Conservation (phyloP, 2,329 filamentous ascomycete species). For the Talaromyces verruculosus region DNA sequence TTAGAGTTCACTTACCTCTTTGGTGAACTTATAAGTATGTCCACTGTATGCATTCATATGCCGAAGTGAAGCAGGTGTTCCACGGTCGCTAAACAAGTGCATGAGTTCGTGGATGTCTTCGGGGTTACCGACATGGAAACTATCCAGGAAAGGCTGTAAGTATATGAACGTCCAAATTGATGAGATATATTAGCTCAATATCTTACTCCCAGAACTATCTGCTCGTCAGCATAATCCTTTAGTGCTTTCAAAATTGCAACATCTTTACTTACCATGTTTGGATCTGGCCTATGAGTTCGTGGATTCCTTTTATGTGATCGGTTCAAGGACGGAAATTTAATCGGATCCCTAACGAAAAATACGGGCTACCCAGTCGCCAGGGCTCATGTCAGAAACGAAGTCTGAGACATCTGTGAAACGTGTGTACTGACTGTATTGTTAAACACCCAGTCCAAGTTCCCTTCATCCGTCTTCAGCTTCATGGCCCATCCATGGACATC, state of each 20-base stretch:
- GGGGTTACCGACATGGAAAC: slow-evolving; percentile 56
- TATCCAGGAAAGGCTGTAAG: slow-evolving; percentile 9
- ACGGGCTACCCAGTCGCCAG: slow-evolving; percentile 50
- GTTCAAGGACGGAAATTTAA: slow-evolving; percentile 70
- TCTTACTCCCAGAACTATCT: slow-evolving; percentile 33
- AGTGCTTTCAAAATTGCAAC: not conserved
- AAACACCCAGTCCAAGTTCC: slow-evolving; percentile 33
- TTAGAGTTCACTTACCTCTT: slow-evolving; percentile 31
- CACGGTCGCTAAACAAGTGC: slow-evolving; percentile 62
- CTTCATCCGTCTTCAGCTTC: slow-evolving; percentile 55
- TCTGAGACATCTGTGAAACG: not conserved
- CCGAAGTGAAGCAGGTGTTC: slow-evolving; percentile 61
- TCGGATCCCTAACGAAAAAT: slow-evolving; percentile 67
- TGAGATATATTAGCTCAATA: too few relatives aligned
- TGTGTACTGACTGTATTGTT: slow-evolving; percentile 19
- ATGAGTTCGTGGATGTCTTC: slow-evolving; percentile 63
- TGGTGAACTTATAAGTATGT: slow-evolving; percentile 64
- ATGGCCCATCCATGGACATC: slow-evolving; percentile 53
- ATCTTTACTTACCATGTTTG: slow-evolving; percentile 26
- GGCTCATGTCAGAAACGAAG: not conserved
- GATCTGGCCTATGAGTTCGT: slow-evolving; percentile 28
- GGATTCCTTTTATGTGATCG: slow-evolving; percentile 67
- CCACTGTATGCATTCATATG: slow-evolving; percentile 65
- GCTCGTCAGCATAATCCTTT: not conserved
- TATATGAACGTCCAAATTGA: not conserved